Base-by-base conservation (phyloP, 768 basidiomycete species). In the Inosperma sp. region DNA sequence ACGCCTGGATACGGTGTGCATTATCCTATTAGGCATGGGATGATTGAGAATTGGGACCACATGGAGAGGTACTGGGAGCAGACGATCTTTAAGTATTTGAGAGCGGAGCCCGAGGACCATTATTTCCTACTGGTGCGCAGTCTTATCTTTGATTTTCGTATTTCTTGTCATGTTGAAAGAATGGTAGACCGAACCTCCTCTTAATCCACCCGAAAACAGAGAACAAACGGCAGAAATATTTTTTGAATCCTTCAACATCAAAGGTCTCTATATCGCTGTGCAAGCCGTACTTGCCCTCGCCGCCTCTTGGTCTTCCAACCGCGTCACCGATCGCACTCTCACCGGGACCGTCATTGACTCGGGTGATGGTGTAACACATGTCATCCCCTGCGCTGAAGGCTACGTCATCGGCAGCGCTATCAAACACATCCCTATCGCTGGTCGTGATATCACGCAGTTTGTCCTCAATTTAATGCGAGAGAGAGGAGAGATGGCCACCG, bases 31-130 rank as follows among this genome's bases (percentile, higher is more conserved):
- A 81, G 90, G 48, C 96, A 98, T 63, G 95, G 95, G 21, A 86
- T 90, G 86, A 95, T 96, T 62, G 94, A 96, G 56, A 96, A 96
- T 62, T 94, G 92, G 92, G 92, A 94, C 67, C 84, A 96, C 59
- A 98, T 98, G 94, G 95, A 98, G 68, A 78, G 94, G 23, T 97
- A 93, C 71, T 99, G 96, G 96, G 93, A 96, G 68, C 95, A 99
- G 76, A 91, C 88, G 57, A 98, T 98, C 79, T 99, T 98, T 84
- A 98, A 99, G 72, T 98, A 98, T 73, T 78, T 99, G 54, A 80
- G 95, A 50, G 94, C 94, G 7, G 96, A 99, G 70, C 96, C 96
- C 12, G 96, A 98, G 71, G 95, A 98, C 71, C 96, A 98, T 68
- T 89, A 97, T 69, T 98, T 99, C 71, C 81, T 98, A 42, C 73